Percentiles rank a stretch among this genome's conserved stretches.
Evolutionary conservation across 2,329 filamentous ascomycete species (phyloP).

Genomic region (Alternaria conjuncta): DNA sequence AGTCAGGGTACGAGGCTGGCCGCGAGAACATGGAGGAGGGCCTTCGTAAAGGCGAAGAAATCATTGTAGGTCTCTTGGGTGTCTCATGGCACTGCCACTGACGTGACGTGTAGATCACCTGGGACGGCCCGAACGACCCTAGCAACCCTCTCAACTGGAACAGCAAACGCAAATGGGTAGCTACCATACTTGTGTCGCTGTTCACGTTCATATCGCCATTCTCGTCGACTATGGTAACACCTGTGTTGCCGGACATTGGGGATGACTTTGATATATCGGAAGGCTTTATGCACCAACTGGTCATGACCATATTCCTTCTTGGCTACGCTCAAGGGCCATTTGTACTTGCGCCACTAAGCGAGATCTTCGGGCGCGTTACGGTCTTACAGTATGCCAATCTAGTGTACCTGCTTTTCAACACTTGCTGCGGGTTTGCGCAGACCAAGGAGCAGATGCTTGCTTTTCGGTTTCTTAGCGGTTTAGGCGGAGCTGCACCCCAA

Average conservation of each 20-base stretch:
- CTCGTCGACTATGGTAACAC: slow-evolving; percentile 49
- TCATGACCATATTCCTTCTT: slow-evolving; percentile 48
- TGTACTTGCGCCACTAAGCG: slow-evolving; percentile 44
- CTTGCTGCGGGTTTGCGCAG: slow-evolving; percentile 43
- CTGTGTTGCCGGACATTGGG: slow-evolving; percentile 37
- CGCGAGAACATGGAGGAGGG: slow-evolving; percentile 8
- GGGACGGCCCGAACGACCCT: slow-evolving; percentile 55
- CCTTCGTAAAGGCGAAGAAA: slow-evolving; percentile 16
- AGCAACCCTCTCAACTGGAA: slow-evolving; percentile 57
- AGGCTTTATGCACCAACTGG: slow-evolving; percentile 37
- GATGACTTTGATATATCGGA: slow-evolving; percentile 41
- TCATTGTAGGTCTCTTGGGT: slow-evolving; percentile 19
- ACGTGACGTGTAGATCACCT: slow-evolving; percentile 42
- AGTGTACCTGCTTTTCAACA: slow-evolving; percentile 44
- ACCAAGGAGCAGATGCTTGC: slow-evolving; percentile 40
- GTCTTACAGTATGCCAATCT: slow-evolving; percentile 45
- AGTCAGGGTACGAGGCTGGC: slow-evolving; percentile 16
- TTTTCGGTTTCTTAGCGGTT: slow-evolving; percentile 44
- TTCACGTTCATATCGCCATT: slow-evolving; percentile 50
- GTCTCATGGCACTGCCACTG: slow-evolving; percentile 1
- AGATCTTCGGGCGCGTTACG: slow-evolving; percentile 44
- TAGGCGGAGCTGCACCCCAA: slow-evolving; percentile 44
- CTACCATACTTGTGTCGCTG: slow-evolving; percentile 52
- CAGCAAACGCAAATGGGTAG: slow-evolving; percentile 52
- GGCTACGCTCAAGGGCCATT: slow-evolving; percentile 48